Evolutionary conservation across 202 grass and related monocot species (phyloP), one percentile per base, ranked within the genome.

Genomic region (Saccharum hybrid): DNA sequence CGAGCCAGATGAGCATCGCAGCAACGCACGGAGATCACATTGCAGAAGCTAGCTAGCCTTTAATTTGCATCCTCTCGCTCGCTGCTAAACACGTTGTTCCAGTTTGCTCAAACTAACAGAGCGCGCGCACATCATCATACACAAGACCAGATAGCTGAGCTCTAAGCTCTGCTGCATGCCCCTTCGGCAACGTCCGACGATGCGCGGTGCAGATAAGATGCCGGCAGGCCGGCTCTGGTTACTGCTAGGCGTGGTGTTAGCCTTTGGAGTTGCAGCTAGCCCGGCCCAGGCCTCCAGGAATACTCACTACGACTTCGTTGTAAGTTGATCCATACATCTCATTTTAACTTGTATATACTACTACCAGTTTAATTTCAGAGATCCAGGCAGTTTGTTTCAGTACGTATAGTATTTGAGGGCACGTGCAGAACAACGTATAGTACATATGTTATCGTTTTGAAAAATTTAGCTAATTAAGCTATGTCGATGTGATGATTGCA

Each of bases 291-390:
- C 51, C 11, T 48, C 51, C 86, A 88, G 66, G 75, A 31, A 22
- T 15, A 78, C 49, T 7, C 81, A 75, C 63, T 84, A 88, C 16
- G 70, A 88, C 84, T 88, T 88, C 70, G 33, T 63, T 18, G 86
- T 88, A 81, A 88, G 86, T 65, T 16, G 9, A 6, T 21, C 61
- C 6, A 54, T 0, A 54, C 0, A 14, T 16, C 12, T 36, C 34
- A 4, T 41, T 21, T 72, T 19, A 0, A 45, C 37, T 6, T 45
- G 1, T 11, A 23, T 51, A 15, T 49, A 51, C 4, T 18, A 4
- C 0, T 19, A 19, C 51, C 16, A 54, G 15, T 54, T 54, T 54
- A 33, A 30, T 19, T 12, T 11, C 6, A 77, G 33, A 75, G 34
- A 19, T 76, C 1, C 23, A 15, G 14, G 16, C 4, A 18, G 15